Evolutionary conservation across 306 rosid genomes (phyloP), one percentile per base, ranked within the genome.

Genomic region (Ceratonia siliqua): DNA sequence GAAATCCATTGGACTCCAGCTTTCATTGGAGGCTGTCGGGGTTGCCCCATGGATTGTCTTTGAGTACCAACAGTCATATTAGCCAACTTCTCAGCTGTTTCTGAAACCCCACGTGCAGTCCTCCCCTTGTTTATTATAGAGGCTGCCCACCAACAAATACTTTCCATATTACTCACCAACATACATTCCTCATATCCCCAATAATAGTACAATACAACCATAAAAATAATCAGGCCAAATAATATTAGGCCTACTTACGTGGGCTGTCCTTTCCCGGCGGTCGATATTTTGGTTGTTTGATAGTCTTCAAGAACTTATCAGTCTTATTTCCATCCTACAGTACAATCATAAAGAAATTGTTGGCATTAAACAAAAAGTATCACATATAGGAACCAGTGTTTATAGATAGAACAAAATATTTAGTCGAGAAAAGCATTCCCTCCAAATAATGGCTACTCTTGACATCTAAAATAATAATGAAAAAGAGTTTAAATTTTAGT

Each of bases 1-100:
- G 92, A 84, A 53, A 73, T 75, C 99, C 98, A 92, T 24, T 84
- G 86, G 24, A 80, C 97, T 68, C 97, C 99, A 18, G 99, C 88
- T 80, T 88, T 94, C 97, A 91, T 86, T 7, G 91, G 81, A 43
- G 89, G 86, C 4, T 2, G 32, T 39, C 84, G 83, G 57, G 84
- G 73, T 73, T 84, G 93, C 57, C 73, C 90, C 46, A 86, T 63
- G 11, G 77, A 61, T 18, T 81, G 93, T 82, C 83, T 89, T 41
- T 87, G 89, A 17, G 75, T 9, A 78, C 86, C 83, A 41, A 95
- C 71, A 25, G 83, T 78, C 96, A 95, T 81, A 72, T 87, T 92
- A 6, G 81, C 83, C 76, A 95, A 81, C 93, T 88, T 95, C 58
- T 90, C 97, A 5, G 93, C 77, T 58, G 93, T 46, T 69, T 92